Conservation (phyloP, 768 basidiomycete genomes). For the Lactarius evosmus region DNA sequence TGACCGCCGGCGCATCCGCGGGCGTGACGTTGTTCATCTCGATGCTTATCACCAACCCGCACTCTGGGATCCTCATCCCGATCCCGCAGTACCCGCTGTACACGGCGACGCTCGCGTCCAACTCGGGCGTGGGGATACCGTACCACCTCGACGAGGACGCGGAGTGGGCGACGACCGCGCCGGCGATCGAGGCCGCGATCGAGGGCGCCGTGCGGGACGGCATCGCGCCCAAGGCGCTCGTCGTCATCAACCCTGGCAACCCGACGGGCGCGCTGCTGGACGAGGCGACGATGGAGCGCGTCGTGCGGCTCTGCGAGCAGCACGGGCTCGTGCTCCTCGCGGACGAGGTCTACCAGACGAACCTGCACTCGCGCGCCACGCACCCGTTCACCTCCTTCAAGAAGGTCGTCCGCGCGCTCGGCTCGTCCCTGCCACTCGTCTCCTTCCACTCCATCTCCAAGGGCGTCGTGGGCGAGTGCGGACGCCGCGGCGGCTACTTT, state of each 20-base stretch:
- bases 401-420: constrained; percentile 65
- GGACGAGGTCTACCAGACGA: constrained; percentile 98
- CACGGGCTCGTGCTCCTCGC: constrained; percentile 86
- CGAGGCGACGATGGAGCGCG: constrained; percentile 60
- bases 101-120: constrained; percentile 89
- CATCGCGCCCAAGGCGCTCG: constrained; percentile 73
- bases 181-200: constrained; percentile 64
- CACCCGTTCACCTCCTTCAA: constrained; percentile 94
- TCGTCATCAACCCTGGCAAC: constrained; percentile 98
- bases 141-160: constrained; percentile 85
- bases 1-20: constrained; percentile 91
- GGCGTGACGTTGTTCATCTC: constrained; percentile 88
- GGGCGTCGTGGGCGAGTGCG: constrained; percentile 94
- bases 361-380: constrained; percentile 66
- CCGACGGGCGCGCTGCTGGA: constrained; percentile 89
- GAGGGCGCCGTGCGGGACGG: constrained; percentile 60
- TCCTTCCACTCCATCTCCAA: constrained; percentile 99
- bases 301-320: constrained; percentile 84
- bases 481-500: constrained; percentile 95
- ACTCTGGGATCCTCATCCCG: constrained; percentile 83
- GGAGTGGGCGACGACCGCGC: constrained; percentile 78
- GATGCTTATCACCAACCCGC: constrained; percentile 67
- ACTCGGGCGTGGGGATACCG: constrained; percentile 73
- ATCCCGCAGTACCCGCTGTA: constrained; percentile 99
- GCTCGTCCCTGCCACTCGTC: constrained; percentile 77